Base-by-base conservation (phyloP, 148 eudicot species). In the Camellia lanceoleosa region DNA sequence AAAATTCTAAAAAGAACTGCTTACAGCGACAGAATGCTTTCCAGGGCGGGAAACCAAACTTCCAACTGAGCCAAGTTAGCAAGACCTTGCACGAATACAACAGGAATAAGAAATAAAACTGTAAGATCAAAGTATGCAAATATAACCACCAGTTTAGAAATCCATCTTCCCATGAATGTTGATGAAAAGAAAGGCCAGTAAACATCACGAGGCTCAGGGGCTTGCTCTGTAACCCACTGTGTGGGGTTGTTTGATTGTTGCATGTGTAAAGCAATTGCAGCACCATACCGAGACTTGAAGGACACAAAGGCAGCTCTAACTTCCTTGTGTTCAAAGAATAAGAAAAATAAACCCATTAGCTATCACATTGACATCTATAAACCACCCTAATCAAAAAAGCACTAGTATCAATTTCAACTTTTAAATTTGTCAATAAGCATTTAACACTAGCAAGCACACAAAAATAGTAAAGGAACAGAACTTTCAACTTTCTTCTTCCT, bases 261-360 rank as follows among this genome's bases (percentile, higher is more conserved):
- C 72, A 88, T 73, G 75, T 83, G 88, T 42, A 86, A 80, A 78
- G 90, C 93, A 56, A 88, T 73, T 42, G 92, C 84, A 83, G 98
- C 93, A 77, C 84, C 91, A 89, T 87, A 92, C 30, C 97, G 93
- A 72, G 92, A 81, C 78, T 83, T 91, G 87, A 94, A 94, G 82
- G 85, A 94, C n/a, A 94, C 98, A 85, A 94, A 92, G 76, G 98
- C 98, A 78, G 98, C 91, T 30, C 80, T 86, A 62, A 88, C 89
- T 84, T 92, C 97, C 96, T 94, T 85, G 54, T 49, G 51, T 65
- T 54, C 49, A 38, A 81, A 71, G 58, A 54, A 54, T 15, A 51
- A 49, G 71, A 58, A 75, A 51, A 79, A 71, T 20, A 61, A 72
- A 64, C 16, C 70, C 54, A 78, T 80, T 54, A 80, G 87, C 74